phyloP scores from a whole-genome alignment of 768 basidiomycete genomes.

The Mycena polygramma region DNA sequence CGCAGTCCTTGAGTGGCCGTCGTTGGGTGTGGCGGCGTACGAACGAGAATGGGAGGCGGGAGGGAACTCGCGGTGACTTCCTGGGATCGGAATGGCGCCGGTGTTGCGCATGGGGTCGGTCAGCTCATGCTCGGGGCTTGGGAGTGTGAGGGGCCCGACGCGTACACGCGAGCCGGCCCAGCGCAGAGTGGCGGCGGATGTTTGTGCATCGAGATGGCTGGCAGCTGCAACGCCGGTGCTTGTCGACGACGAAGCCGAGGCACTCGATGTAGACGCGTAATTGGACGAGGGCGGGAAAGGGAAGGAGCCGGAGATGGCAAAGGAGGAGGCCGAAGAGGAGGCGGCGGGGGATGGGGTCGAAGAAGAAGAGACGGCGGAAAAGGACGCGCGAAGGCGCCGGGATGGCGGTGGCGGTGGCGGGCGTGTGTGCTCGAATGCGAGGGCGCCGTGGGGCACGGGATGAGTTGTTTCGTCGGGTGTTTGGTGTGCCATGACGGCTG shows the following conservation, averaged over 20 bases:
- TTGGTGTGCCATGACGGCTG: constrained; percentile 35
- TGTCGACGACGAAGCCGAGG: constrained; percentile 25
- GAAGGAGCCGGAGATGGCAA: constrained; percentile 5
- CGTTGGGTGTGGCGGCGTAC: constrained; percentile 31
- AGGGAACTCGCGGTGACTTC: constrained; percentile 60
- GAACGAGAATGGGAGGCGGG: neutral
- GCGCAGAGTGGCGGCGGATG: constrained; percentile 85
- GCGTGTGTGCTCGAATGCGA: constrained; percentile 39
- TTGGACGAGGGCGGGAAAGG: constrained; percentile 24
- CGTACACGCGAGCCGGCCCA: constrained; percentile 88
- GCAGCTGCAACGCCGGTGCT: constrained; percentile 33
- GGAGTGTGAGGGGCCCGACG: constrained; percentile 88
- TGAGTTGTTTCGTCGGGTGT: constrained; percentile 10
- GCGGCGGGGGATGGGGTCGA: constrained; percentile 34
- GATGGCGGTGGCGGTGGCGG: constrained; percentile 27
- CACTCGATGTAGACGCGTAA: too few species aligned
- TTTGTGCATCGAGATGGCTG: constrained; percentile 66
- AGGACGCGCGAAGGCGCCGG: constrained; percentile 33
- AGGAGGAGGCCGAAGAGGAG: constrained; percentile 46
- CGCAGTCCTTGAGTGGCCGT: neutral
- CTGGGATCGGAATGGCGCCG: constrained; percentile 70
- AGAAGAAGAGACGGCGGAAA: constrained; percentile 39
- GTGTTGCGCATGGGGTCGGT: constrained; percentile 90
- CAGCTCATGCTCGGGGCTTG: constrained; percentile 92
- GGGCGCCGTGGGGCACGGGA: constrained; percentile 44